These are phyloP conservation scores for Fusarium temperatum DNA, from an alignment of 2,329 filamentous ascomycete species.

Conservation along the genomic window DNA sequence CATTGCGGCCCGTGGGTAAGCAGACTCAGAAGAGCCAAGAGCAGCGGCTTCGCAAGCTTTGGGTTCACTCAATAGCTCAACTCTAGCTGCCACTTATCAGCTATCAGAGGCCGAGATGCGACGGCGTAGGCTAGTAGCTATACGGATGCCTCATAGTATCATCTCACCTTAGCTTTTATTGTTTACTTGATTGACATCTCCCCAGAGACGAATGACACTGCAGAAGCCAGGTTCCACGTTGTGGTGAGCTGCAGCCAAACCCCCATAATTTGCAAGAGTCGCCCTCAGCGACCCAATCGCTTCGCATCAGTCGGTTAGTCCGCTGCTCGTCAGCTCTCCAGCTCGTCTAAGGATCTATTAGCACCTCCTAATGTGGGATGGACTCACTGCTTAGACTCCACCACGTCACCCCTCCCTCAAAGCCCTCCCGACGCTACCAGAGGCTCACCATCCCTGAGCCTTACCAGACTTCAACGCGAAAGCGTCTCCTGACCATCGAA, in stretches of 20 bases:
- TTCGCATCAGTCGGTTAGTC: slow-evolving; percentile 29
- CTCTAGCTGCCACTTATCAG: slow-evolving; percentile 13
- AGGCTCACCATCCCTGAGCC: slow-evolving; percentile 22
- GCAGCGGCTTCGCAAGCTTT: neutral
- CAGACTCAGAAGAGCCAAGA: neutral
- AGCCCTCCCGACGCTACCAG: slow-evolving; percentile 10
- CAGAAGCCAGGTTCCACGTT: slow-evolving; percentile 29
- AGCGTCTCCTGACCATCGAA: slow-evolving; percentile 38
- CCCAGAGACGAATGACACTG: slow-evolving; percentile 36
- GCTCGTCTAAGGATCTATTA: slow-evolving; percentile 26
- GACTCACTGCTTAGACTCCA: slow-evolving; percentile 36
- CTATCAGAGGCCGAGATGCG: slow-evolving; percentile 8
- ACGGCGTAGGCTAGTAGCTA: neutral
- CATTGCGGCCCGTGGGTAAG: neutral
- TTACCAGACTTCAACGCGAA: slow-evolving; percentile 16
- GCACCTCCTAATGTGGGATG: slow-evolving; percentile 39
- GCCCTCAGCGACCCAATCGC: slow-evolving; percentile 36
- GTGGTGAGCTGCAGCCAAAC: slow-evolving; percentile 33
- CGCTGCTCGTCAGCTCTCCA: slow-evolving; percentile 34
- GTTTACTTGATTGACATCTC: slow-evolving; percentile 29
- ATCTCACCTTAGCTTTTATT: slow-evolving; percentile 14
- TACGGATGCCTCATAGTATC: neutral
- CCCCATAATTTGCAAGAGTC: slow-evolving; percentile 40
- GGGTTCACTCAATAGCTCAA: neutral
- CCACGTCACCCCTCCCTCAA: slow-evolving; percentile 38